Evolutionary conservation across 352 stramenopile genomes (phyloP).

Genomic region (Thraustochytrium striatum): DNA sequence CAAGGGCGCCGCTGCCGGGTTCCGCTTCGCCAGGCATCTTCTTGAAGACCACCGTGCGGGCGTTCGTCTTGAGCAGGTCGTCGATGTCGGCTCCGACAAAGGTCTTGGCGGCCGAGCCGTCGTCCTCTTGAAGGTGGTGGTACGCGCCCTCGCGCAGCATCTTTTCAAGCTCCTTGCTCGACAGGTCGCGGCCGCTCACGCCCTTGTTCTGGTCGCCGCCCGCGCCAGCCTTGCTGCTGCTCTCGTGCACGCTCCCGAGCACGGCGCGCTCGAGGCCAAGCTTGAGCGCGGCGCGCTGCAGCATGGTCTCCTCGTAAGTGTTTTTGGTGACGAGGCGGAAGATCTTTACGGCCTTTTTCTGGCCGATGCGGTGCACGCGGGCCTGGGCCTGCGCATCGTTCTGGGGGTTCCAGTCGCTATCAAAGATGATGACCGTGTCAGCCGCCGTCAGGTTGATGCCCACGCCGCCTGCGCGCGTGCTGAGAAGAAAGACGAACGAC

Average conservation of each 20-base stretch:
- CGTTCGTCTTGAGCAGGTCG: constrained; percentile 61
- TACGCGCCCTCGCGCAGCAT: constrained; percentile 96
- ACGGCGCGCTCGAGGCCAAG: constrained; percentile 97
- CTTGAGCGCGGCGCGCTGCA: constrained; percentile 93
- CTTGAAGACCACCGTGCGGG: constrained; percentile 36
- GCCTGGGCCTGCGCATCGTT: constrained; percentile 80
- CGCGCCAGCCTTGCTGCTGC: constrained; percentile 60
- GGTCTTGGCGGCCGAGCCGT: constrained; percentile 85
- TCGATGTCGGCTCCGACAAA: constrained; percentile 96
- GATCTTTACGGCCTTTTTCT: constrained; percentile 97
- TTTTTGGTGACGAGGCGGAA: constrained; percentile 96
- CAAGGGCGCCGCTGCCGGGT: constrained; percentile 62
- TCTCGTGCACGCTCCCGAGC: constrained; percentile 85
- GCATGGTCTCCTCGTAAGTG: constrained; percentile 99
- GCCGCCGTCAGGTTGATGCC: constrained; percentile 96
- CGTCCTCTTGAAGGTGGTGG: constrained; percentile 91
- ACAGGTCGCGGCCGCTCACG: constrained; percentile 45
- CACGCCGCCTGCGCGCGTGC: constrained; percentile 94
- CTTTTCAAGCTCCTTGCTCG: constrained; percentile 85
- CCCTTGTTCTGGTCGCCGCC: constrained; percentile 44
- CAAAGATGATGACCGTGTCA: constrained; percentile 99
- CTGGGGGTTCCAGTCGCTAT: constrained; percentile 99
- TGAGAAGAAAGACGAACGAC: constrained; percentile 97
- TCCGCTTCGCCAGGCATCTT: constrained; percentile 55
- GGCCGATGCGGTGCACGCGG: constrained; percentile 96